Evolutionary conservation across 169 alveolate species (phyloP).

Genomic region (Eimeria sp.): DNA sequence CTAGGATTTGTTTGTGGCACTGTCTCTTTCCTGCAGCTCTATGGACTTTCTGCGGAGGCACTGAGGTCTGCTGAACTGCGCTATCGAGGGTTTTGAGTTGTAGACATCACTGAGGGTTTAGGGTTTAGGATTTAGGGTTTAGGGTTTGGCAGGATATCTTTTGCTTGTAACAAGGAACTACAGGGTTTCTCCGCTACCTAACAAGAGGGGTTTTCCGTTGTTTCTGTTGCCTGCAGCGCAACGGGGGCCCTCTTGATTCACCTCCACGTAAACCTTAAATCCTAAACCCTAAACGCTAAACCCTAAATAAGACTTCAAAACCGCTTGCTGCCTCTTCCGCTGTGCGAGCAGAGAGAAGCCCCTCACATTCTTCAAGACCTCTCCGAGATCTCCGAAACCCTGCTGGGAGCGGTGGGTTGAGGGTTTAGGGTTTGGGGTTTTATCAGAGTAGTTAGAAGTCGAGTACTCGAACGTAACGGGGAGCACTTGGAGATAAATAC

Average conservation of each 20-base stretch:
- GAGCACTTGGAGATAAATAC: too few species aligned
- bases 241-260: conserved; percentile 53
- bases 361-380: neutral
- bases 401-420: conserved; percentile 42
- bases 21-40: neutral
- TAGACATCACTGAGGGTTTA: too few species aligned
- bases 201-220: neutral
- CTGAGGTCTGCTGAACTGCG: neutral
- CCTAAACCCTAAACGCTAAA: conserved; percentile 34
- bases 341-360: conserved; percentile 36
- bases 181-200: too few species aligned
- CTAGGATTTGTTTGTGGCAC: neutral
- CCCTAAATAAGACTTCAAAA: neutral
- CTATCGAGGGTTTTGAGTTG: neutral
- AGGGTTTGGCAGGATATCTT: too few species aligned
- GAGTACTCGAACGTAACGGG: neutral
- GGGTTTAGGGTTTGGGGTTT: neutral
- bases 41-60: conserved; percentile 26
- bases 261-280: conserved; percentile 14
- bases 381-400: conserved; percentile 24
- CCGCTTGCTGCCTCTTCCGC: neutral
- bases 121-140: too few species aligned
- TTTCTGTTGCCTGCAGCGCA: conserved; percentile 32
- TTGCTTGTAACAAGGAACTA: too few species aligned
- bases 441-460: neutral